Evolutionary conservation across 2,329 filamentous ascomycete species (phyloP).

Genomic region (Ascochyta fabae): DNA sequence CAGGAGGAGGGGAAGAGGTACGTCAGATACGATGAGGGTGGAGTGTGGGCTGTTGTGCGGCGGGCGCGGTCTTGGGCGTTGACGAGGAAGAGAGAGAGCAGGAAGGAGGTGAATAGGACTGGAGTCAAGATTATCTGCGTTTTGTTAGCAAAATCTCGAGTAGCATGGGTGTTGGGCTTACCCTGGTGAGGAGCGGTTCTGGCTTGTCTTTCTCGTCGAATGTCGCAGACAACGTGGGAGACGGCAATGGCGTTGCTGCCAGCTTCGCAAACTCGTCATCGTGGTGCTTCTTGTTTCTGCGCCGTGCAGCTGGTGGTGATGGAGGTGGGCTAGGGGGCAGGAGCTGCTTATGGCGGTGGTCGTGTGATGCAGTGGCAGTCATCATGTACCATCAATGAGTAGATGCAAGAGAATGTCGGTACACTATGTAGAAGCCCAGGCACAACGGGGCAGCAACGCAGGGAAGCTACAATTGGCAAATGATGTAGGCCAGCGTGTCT

Average conservation of each 20-base stretch:
- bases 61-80: constrained; percentile 63
- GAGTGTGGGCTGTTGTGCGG: constrained; percentile 50
- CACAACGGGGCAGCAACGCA: background rate
- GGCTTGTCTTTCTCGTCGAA: constrained; percentile 22
- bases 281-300: constrained; percentile 31
- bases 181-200: constrained; percentile 35
- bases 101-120: constrained; percentile 67
- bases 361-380: constrained; percentile 21
- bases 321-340: constrained; percentile 39
- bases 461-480: background rate
- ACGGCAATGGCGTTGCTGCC: constrained; percentile 29
- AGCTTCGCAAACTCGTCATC: constrained; percentile 43
- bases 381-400: constrained; percentile 1
- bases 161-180: constrained; percentile 14
- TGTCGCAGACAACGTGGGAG: constrained; percentile 31
- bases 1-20: constrained; percentile 36
- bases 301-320: constrained; percentile 31
- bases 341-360: constrained; percentile 19
- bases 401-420: background rate
- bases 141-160: background rate
- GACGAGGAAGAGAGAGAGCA: constrained; percentile 69
- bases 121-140: constrained; percentile 63
- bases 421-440: background rate
- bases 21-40: constrained; percentile 25
- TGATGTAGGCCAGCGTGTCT: background rate